These are phyloP conservation scores for Globisporangium middletonii DNA, from an alignment of 352 stramenopile genomes.

Conservation along the genomic window DNA sequence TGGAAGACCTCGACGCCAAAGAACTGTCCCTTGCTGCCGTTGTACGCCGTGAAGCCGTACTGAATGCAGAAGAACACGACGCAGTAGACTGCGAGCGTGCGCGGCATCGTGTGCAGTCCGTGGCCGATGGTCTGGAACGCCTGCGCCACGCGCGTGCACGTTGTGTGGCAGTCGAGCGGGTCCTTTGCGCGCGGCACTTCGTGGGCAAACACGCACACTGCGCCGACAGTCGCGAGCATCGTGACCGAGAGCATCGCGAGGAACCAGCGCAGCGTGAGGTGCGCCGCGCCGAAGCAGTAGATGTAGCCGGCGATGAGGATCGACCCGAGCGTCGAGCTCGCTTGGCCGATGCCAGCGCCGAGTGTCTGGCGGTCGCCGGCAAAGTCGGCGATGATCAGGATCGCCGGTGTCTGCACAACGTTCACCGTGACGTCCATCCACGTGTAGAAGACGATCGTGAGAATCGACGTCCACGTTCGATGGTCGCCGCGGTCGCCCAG, in stretches of 20 bases:
- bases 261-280: slow-evolving; percentile 61
- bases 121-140: slow-evolving; percentile 43
- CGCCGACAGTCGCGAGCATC: slow-evolving; percentile 48
- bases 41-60: slow-evolving; percentile 52
- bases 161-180: slow-evolving; percentile 8
- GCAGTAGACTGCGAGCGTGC: slow-evolving; percentile 36
- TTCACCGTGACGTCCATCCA: slow-evolving; percentile 85
- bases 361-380: slow-evolving; percentile 63
- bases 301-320: slow-evolving; percentile 72
- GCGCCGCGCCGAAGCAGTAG: slow-evolving; percentile 55
- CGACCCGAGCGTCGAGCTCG: slow-evolving; percentile 52
- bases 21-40: slow-evolving; percentile 58
- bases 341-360: slow-evolving; percentile 52
- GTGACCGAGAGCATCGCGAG: slow-evolving; percentile 63
- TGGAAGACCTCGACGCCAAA: slow-evolving; percentile 46
- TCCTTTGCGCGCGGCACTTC: slow-evolving; percentile 28
- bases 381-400: slow-evolving; percentile 74
- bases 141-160: slow-evolving; percentile 17
- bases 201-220: slow-evolving; percentile 50
- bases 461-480: slow-evolving; percentile 42
- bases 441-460: slow-evolving; percentile 73
- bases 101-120: slow-evolving; percentile 38
- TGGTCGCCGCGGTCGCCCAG: slow-evolving; percentile 42
- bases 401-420: slow-evolving; percentile 62
- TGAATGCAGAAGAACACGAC: slow-evolving; percentile 38